Conservation (phyloP, 768 basidiomycete species). For the Podaxis sp. region DNA sequence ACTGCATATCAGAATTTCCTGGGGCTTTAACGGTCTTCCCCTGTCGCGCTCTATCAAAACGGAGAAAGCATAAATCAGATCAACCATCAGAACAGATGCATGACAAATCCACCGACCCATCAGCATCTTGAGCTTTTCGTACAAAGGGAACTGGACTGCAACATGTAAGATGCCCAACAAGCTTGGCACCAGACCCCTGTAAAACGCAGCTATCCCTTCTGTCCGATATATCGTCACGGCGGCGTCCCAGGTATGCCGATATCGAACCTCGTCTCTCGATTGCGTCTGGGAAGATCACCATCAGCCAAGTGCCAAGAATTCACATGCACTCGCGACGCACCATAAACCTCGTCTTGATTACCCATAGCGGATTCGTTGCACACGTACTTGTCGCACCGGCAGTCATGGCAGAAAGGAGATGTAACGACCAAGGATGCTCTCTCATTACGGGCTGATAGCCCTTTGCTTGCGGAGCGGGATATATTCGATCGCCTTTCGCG, state of each 20-base stretch:
- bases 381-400: conserved; percentile 93
- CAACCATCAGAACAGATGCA: background rate
- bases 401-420: conserved; percentile 93
- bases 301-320: conserved; percentile 3
- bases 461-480: conserved; percentile 82
- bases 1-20: conserved; percentile 83
- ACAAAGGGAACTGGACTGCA: conserved; percentile 95
- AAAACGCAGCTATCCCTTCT: conserved; percentile 88
- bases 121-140: conserved; percentile 86
- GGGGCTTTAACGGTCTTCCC: conserved; percentile 49
- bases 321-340: conserved; percentile 36
- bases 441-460: conserved; percentile 80
- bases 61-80: conserved; percentile 4
- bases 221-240: conserved; percentile 84
- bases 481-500: conserved; percentile 47
- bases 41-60: conserved; percentile 40
- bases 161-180: conserved; percentile 92
- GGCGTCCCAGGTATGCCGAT: conserved; percentile 89
- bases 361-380: conserved; percentile 96
- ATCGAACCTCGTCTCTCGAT: conserved; percentile 71
- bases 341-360: conserved; percentile 99
- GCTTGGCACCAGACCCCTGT: conserved; percentile 91
- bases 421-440: conserved; percentile 83
- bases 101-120: conserved; percentile 60
- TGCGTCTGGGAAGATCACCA: conserved; percentile 63